phyloP scores from a whole-genome alignment of 1,284 basidiomycete genomes.

The Puccinia hordei region DNA sequence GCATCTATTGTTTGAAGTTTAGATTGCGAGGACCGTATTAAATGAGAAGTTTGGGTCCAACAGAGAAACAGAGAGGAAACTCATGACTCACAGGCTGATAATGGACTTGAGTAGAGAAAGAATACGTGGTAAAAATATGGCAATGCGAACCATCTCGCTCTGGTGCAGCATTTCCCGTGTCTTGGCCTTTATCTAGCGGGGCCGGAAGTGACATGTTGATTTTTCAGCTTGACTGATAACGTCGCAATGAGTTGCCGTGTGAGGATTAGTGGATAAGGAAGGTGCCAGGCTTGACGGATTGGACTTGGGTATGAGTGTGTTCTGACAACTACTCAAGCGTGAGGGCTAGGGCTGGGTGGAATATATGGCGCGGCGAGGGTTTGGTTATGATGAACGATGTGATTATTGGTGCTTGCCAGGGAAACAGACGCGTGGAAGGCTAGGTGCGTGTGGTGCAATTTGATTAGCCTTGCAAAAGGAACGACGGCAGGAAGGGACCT shows the following conservation, averaged over 20 bases:
- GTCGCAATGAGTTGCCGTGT: not conserved
- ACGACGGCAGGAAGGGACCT: not conserved
- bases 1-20: not conserved
- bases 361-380: not conserved
- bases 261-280: not conserved
- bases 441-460: not conserved
- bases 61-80: not conserved
- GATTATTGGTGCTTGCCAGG: not conserved
- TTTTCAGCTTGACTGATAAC: not conserved
- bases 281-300: not conserved
- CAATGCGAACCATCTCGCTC: not conserved
- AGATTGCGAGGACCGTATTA: not conserved
- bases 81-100: not conserved
- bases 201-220: not conserved
- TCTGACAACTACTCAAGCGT: not conserved
- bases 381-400: not conserved
- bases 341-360: not conserved
- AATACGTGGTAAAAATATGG: not conserved
- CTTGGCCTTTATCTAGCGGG: not conserved
- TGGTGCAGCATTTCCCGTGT: not conserved
- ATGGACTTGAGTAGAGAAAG: slow-evolving; percentile 1
- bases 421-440: not conserved
- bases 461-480: not conserved
- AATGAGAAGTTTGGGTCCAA: not conserved
- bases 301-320: not conserved